These are phyloP conservation scores for Pichia sp. DNA, from an alignment of 1,139 yeast genomes.

Conservation along the genomic window DNA sequence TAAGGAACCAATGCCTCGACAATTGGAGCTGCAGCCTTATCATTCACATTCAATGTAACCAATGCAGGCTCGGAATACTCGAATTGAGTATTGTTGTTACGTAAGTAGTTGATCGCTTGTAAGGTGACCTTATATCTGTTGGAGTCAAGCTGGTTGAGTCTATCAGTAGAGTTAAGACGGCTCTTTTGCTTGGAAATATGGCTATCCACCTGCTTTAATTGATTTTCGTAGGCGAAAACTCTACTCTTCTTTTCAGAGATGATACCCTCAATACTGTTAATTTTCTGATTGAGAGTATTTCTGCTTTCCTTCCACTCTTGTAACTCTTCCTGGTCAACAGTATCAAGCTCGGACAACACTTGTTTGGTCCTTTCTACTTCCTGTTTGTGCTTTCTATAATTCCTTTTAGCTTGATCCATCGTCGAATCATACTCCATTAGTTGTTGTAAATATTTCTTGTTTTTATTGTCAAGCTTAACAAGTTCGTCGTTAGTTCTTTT, in stretches of 20 bases:
- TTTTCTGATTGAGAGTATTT: constrained; percentile 14
- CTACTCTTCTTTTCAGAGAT: constrained; percentile 3
- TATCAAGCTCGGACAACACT: constrained; percentile 7
- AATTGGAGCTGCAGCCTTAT: constrained; percentile 41
- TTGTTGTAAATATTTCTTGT: constrained; percentile 16
- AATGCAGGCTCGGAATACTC: constrained; percentile 69
- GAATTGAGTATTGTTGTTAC: constrained; percentile 16
- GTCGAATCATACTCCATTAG: constrained; percentile 25
- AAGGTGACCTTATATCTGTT: constrained; percentile 25
- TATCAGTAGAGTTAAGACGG: constrained; percentile 43
- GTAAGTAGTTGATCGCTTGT: constrained; percentile 35
- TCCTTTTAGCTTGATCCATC: constrained; percentile 21
- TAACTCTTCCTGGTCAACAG: constrained; percentile 14
- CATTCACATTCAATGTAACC: constrained; percentile 52
- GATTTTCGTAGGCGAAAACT: constrained; percentile 1
- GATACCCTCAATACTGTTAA: constrained; percentile 6
- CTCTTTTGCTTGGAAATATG: constrained; percentile 18
- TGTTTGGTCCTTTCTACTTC: constrained; percentile 17
- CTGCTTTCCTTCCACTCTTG: constrained; percentile 18
- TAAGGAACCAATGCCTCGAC: constrained; percentile 53
- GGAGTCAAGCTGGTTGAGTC: constrained; percentile 33
- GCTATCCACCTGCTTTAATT: constrained; percentile 4
- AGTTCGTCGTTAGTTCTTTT: constrained; percentile 24
- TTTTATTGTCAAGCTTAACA: constrained; percentile 9
- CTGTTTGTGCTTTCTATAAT: constrained; percentile 20